Evolutionary conservation across 1,284 basidiomycete species (phyloP), one percentile per base, ranked within the genome.

Genomic region (Apiotrichum sp.): DNA sequence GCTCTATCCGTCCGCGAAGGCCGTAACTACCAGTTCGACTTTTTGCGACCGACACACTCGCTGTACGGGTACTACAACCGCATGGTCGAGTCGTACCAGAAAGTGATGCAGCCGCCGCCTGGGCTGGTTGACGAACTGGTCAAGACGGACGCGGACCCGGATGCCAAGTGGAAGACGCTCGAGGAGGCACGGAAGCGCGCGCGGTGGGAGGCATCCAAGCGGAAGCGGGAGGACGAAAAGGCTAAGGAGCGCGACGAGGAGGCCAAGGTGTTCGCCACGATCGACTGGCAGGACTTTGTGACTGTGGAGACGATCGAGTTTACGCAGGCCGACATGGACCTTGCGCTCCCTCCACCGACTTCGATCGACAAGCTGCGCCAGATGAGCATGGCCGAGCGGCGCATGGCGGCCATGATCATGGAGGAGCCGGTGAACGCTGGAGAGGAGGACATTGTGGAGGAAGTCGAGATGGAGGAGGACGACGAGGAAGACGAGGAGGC

Each of bases 261-360:
- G 58, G 63, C 65, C 33, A 56, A 65, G 51, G 92, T 91, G 8
- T 93, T 97, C 70, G 89, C 91, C 47, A 89, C 93, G 71, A 98
- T 99, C 69, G 96, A 98, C 73, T 99, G 96, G 96, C 92, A 98
- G 70, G 96, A 98, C 76, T 98, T 98, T 78, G 91, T 93, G 51
- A 91, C 97, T 58, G 96, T 98, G 14, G 92, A 97, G 71, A 98
- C 95, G 22, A 97, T 98, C 65, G 96, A 98, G 74, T 96, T 98
- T 69, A 98, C 96, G 9, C 85, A 87, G 50, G 87, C 87, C 4
- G 96, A 98, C 72, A 86, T 89, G 58, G 84, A 86, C 43, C 86
- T 93, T 33, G 93, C 98, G 68, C 80, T 99, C 32, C 96, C 96
- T 9, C 86, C 90, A 31, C 96, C 96, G 0, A 95, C 95, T 83